Percentiles rank a stretch among this genome's conserved stretches.
Evolutionary conservation across 192 early-diverging fungal genomes (phyloP).

Genomic region (Gaertneriomyces sp.): DNA sequence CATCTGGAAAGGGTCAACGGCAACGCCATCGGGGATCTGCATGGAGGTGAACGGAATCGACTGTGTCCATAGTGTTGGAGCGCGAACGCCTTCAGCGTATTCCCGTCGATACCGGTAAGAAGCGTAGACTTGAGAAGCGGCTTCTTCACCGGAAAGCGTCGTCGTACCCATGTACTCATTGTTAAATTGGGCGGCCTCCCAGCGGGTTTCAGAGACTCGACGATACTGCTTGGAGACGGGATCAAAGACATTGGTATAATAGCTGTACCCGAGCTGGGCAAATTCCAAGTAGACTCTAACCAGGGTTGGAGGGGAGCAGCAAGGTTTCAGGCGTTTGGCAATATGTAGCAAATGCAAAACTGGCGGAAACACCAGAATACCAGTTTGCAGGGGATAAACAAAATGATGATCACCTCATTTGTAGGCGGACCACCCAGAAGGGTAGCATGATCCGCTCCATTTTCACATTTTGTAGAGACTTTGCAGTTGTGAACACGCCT

Average conservation of each 20-base stretch:
- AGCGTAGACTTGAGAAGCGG: conserved; percentile 13
- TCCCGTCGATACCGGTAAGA: conserved; percentile 11
- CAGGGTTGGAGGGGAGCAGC: no score
- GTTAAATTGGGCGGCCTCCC: conserved; percentile 9
- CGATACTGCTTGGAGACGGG: conserved; percentile 9
- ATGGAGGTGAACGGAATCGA: conserved; percentile 2
- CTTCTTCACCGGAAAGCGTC: conserved; percentile 8
- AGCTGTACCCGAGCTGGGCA: conserved; percentile 16
- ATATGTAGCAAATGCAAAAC: no score
- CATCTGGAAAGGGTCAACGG: conserved; percentile 19
- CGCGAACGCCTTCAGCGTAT: conserved; percentile 20
- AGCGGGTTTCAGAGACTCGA: conserved; percentile 16
- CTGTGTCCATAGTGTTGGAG: conserved; percentile 6
- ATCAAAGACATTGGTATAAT: conserved; percentile 11
- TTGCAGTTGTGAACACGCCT: conserved; percentile 18
- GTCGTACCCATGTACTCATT: neutral
- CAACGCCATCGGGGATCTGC: conserved; percentile 1
- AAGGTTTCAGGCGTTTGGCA: no score
- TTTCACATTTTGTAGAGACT: conserved; percentile 10
- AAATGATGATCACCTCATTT: neutral
- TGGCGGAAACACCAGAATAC: no score
- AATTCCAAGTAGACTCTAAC: conserved; percentile 8
- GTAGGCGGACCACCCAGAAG: conserved; percentile 17
- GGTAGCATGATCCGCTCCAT: conserved; percentile 13
- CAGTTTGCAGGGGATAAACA: no score